Conservation (phyloP, 2,329 filamentous ascomycete genomes). For the Sclerotinia nivalis region DNA sequence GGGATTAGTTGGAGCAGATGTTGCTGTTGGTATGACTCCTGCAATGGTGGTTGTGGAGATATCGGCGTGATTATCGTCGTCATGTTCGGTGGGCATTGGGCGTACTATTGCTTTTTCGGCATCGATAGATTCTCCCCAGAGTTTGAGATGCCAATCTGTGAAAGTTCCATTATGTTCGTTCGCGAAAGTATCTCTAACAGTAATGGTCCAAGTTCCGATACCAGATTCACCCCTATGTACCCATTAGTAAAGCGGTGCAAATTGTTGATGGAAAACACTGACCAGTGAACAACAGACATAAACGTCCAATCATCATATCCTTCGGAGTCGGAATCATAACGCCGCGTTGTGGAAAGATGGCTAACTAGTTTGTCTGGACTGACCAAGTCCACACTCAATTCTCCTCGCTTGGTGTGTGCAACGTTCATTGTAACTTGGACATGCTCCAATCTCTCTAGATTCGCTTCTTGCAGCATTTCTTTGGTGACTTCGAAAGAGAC, state of each 20-base stretch:
- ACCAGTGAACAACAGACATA: slow-evolving; percentile 97
- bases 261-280: slow-evolving; percentile 43
- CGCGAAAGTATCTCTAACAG: slow-evolving; percentile 79
- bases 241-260: slow-evolving; percentile 41
- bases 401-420: slow-evolving; percentile 80
- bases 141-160: slow-evolving; percentile 86
- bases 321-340: slow-evolving; percentile 60
- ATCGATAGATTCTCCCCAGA: slow-evolving; percentile 90
- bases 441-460: slow-evolving; percentile 85
- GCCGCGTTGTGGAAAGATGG: slow-evolving; percentile 76
- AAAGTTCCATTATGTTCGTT: slow-evolving; percentile 80
- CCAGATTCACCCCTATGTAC: slow-evolving; percentile 76
- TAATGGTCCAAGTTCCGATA: slow-evolving; percentile 84
- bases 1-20: slow-evolving; percentile 49
- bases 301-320: slow-evolving; percentile 98
- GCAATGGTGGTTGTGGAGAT: slow-evolving; percentile 64
- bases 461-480: slow-evolving; percentile 77
- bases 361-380: slow-evolving; percentile 81
- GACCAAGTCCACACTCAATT: slow-evolving; percentile 87
- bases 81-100: slow-evolving; percentile 78
- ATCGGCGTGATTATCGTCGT: slow-evolving; percentile 78
- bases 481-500: slow-evolving; percentile 80
- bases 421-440: slow-evolving; percentile 98
- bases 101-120: slow-evolving; percentile 69
- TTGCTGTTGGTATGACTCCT: slow-evolving; percentile 45